These are phyloP conservation scores for Lablab purpureus DNA, from an alignment of 306 rosid genomes.

Conservation along the genomic window DNA sequence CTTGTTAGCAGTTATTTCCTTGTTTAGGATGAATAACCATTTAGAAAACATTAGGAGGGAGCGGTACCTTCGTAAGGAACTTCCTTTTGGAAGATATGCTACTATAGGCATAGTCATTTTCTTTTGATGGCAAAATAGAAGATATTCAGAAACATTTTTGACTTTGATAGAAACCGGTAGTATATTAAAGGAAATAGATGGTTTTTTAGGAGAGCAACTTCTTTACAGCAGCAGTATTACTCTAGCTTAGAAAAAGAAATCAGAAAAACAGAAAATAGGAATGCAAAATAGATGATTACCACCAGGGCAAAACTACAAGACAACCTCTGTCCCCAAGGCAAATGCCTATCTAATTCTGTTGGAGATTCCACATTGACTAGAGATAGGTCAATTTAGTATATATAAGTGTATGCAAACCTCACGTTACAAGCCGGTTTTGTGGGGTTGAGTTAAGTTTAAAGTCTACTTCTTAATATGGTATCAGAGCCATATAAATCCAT, in stretches of 20 bases:
- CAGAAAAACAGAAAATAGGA: too few species aligned
- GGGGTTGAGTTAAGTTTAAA: too few species aligned
- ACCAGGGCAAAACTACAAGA: too few species aligned
- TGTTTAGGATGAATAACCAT: not conserved
- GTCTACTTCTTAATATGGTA: too few species aligned
- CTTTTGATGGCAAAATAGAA: not conserved
- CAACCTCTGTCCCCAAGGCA: too few species aligned
- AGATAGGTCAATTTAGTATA: too few species aligned
- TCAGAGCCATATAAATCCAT: too few species aligned
- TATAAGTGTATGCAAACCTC: too few species aligned
- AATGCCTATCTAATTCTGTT: too few species aligned
- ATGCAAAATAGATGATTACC: too few species aligned
- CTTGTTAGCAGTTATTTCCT: not conserved
- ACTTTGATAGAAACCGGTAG: not conserved
- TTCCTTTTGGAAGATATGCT: slow-evolving; percentile 5
- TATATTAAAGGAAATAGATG: not conserved
- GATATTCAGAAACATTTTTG: not conserved
- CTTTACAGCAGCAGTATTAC: not conserved
- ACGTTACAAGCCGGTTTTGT: too few species aligned
- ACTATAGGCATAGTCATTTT: not conserved
- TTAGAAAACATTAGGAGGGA: not conserved
- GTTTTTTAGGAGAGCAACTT: not conserved
- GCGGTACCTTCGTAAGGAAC: not conserved
- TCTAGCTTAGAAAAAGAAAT: not conserved
- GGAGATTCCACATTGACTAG: too few species aligned